Evolutionary conservation across 2,329 filamentous ascomycete species (phyloP).

Genomic region (Knufia fluminis): DNA sequence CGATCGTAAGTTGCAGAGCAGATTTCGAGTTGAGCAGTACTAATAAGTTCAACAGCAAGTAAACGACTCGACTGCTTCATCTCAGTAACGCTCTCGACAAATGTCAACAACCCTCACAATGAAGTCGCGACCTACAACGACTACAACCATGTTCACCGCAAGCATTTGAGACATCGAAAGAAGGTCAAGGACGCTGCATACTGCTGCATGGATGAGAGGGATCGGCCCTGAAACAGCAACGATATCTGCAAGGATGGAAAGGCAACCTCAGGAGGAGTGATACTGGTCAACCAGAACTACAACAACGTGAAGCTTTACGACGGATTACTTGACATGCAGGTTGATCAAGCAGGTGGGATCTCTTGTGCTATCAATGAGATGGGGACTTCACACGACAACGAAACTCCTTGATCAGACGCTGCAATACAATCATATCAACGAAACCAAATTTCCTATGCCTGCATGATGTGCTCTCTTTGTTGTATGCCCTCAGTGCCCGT

Average conservation of each 20-base stretch:
- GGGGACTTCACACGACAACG: constrained; percentile 4
- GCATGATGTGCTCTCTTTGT: not conserved
- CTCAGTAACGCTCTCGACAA: constrained; percentile 36
- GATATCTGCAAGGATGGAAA: constrained; percentile 6
- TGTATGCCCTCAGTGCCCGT: no score
- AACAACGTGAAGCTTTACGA: constrained; percentile 17
- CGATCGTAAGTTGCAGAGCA: constrained; percentile 61
- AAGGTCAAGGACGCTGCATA: constrained; percentile 7
- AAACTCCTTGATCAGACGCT: constrained; percentile 8
- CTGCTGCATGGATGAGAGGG: constrained; percentile 10
- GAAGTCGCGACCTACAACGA: constrained; percentile 10
- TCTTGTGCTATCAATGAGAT: constrained; percentile 6
- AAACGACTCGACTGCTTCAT: constrained; percentile 53
- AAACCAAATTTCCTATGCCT: not conserved
- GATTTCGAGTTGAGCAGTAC: constrained; percentile 15
- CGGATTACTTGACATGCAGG: constrained; percentile 7
- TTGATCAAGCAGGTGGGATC: constrained; percentile 17
- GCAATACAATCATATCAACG: constrained; percentile 3
- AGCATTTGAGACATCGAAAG: constrained; percentile 12
- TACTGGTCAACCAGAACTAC: constrained; percentile 16
- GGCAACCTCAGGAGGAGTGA: constrained; percentile 21
- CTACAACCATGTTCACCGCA: constrained; percentile 9
- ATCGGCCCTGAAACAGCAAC: constrained; percentile 19
- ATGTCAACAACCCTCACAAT: constrained; percentile 18
- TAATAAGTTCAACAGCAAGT: constrained; percentile 48